Evolutionary conservation across 2,329 filamentous ascomycete genomes (phyloP).

Genomic region (Bertia moriformis): DNA sequence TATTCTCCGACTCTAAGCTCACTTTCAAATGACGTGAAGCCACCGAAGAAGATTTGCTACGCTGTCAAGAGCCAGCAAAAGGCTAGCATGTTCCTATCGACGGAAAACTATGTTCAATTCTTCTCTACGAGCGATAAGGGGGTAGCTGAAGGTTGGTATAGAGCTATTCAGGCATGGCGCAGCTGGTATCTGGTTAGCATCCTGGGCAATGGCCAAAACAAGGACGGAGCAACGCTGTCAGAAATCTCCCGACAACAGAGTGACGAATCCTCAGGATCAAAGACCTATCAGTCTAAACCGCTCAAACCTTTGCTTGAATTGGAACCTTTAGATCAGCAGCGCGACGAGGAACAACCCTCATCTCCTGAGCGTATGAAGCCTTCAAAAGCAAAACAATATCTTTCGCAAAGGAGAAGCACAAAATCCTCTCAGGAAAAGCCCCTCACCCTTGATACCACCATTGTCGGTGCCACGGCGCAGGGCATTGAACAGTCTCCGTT

Average conservation of each 20-base stretch:
- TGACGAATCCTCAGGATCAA: background rate
- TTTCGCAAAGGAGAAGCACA: background rate
- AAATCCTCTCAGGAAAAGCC: background rate
- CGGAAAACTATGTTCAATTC: conserved; percentile 80
- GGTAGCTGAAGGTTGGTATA: conserved; percentile 32
- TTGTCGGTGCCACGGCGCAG: background rate
- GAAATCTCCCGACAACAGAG: no score
- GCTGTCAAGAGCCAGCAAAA: conserved; percentile 89
- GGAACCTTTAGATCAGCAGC: background rate
- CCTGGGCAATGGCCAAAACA: background rate
- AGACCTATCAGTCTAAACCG: background rate
- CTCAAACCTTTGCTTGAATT: background rate
- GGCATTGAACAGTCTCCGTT: background rate
- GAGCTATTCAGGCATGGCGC: background rate
- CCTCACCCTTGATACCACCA: background rate
- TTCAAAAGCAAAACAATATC: background rate
- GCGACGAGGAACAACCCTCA: no score
- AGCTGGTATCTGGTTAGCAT: background rate
- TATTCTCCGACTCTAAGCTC: conserved; percentile 35
- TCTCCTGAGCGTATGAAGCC: no score
- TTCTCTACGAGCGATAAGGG: conserved; percentile 66
- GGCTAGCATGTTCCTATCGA: conserved; percentile 66
- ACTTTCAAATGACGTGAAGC: conserved; percentile 48
- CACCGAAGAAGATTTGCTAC: conserved; percentile 73
- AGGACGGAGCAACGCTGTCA: no score